phyloP scores from a whole-genome alignment of 441 rosid genomes.

The Gossypium davidsonii region DNA sequence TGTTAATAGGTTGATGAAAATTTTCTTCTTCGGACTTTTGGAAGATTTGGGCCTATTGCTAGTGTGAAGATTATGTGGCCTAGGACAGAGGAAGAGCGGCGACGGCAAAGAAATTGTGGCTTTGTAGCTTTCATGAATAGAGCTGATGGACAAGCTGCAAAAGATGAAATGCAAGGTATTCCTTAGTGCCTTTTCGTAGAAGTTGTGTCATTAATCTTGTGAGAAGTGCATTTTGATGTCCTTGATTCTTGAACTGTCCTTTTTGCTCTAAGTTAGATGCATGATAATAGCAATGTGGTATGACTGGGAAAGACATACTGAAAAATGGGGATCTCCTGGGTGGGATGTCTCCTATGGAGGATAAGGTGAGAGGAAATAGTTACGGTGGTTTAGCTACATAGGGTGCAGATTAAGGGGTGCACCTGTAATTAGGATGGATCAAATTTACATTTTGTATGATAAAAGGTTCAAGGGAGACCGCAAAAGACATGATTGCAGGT shows the following conservation, averaged over 20 bases:
- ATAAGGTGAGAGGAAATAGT: not conserved
- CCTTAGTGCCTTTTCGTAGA: conserved; percentile 1
- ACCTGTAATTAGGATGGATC: not conserved
- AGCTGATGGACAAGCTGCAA: conserved; percentile 99
- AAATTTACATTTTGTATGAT: not conserved
- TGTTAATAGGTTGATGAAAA: conserved; percentile 88
- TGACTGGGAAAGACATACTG: not conserved
- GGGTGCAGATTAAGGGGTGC: not conserved
- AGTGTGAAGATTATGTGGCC: conserved; percentile 99
- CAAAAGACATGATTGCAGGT: not conserved
- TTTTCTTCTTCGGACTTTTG: conserved; percentile 95
- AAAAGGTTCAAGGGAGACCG: not conserved
- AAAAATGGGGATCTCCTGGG: not conserved
- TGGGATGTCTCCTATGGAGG: not conserved
- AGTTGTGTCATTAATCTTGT: not conserved
- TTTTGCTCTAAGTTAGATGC: not conserved
- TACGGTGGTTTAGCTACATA: not conserved
- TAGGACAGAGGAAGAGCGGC: conserved; percentile 92
- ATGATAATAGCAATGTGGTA: not conserved
- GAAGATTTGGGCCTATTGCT: conserved; percentile 99
- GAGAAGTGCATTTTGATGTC: not conserved
- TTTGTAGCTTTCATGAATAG: conserved; percentile 98
- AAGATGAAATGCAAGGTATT: conserved; percentile 99
- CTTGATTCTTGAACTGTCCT: not conserved
- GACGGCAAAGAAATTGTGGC: conserved; percentile 94